Conservation (phyloP, 768 basidiomycete species). For the Lanmaoa pseudosensibilis region DNA sequence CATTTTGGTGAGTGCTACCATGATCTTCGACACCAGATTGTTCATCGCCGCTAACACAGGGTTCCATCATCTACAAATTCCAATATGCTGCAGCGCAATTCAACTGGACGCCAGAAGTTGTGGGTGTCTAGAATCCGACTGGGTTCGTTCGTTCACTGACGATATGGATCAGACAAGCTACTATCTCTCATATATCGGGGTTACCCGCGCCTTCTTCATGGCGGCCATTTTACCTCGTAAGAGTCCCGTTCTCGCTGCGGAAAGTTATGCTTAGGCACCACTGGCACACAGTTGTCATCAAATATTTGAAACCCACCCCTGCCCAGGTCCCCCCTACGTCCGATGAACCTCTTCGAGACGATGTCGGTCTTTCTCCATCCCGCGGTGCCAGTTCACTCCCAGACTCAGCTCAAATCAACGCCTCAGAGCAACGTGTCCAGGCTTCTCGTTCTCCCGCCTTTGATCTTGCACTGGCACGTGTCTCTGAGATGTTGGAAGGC, state of each 20-base stretch:
- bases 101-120: conserved; percentile 66
- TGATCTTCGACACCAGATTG: neutral
- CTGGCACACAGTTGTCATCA: conserved; percentile 55
- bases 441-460: conserved; percentile 47
- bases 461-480: conserved; percentile 68
- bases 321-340: conserved; percentile 14
- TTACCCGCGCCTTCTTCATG: conserved; percentile 54
- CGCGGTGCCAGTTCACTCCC: neutral
- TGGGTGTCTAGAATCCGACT: conserved; percentile 30
- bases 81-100: conserved; percentile 65
- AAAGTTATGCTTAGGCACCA: neutral
- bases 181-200: conserved; percentile 57
- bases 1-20: conserved; percentile 42
- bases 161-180: conserved; percentile 59
- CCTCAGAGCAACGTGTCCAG: neutral
- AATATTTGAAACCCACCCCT: conserved; percentile 46
- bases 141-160: neutral
- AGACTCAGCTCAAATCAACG: conserved; percentile 1
- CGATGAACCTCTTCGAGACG: conserved; percentile 19
- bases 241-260: conserved; percentile 17
- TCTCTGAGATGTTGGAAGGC: conserved; percentile 59
- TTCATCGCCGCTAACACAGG: conserved; percentile 39
- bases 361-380: conserved; percentile 1
- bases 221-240: conserved; percentile 60
- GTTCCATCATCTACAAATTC: conserved; percentile 55